These are phyloP conservation scores for Rutstroemia sp. DNA, from an alignment of 2,329 filamentous ascomycete species.

Conservation along the genomic window DNA sequence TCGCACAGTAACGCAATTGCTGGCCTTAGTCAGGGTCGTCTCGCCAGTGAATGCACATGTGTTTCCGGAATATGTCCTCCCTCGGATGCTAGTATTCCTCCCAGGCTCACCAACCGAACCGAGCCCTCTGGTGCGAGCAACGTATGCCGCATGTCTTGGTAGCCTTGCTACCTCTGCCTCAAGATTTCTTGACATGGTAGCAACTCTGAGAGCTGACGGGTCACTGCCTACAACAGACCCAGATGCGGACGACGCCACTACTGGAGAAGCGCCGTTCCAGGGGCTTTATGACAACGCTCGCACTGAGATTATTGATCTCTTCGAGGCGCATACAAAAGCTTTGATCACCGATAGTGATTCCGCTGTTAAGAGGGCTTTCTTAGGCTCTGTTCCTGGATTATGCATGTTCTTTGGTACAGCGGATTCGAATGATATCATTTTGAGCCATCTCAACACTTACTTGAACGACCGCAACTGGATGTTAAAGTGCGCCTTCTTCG, in stretches of 20 bases:
- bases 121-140: conserved; percentile 70
- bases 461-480: conserved; percentile 96
- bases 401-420: conserved; percentile 92
- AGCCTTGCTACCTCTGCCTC: conserved; percentile 80
- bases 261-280: conserved; percentile 65
- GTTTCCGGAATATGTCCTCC: conserved; percentile 61
- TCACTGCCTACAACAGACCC: conserved; percentile 71
- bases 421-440: conserved; percentile 91
- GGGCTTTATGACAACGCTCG: conserved; percentile 85
- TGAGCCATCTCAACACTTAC: conserved; percentile 95
- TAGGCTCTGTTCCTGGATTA: conserved; percentile 83
- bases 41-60: conserved; percentile 69
- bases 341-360: conserved; percentile 82
- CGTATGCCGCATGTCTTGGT: conserved; percentile 87
- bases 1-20: conserved; percentile 78
- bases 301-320: conserved; percentile 70
- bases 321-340: conserved; percentile 83
- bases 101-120: conserved; percentile 45
- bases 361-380: conserved; percentile 80
- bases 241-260: conserved; percentile 65
- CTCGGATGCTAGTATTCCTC: conserved; percentile 55
- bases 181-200: conserved; percentile 83
- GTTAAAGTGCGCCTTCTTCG: conserved; percentile 93
- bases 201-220: conserved; percentile 77
- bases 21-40: conserved; percentile 81